These are phyloP conservation scores for Physaria fendleri DNA, from an alignment of 345 rosid genomes.

Conservation along the genomic window DNA sequence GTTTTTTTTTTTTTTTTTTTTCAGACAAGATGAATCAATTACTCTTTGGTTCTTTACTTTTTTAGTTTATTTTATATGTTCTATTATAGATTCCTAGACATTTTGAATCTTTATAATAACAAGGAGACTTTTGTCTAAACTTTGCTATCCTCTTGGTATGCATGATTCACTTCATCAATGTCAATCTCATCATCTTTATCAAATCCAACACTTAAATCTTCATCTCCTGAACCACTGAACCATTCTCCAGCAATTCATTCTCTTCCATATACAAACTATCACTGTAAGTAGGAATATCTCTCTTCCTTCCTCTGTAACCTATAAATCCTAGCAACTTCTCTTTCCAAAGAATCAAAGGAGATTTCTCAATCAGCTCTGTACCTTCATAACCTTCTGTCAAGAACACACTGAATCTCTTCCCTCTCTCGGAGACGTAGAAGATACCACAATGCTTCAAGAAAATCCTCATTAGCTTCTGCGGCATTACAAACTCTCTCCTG, in stretches of 20 bases:
- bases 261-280: conserved; percentile 55
- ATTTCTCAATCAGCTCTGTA: conserved; percentile 53
- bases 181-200: conserved; percentile 46
- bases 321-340: conserved; percentile 52
- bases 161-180: conserved; percentile 31
- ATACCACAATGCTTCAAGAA: conserved; percentile 81
- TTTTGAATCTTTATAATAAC: too few species aligned
- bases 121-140: not conserved
- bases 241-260: conserved; percentile 23
- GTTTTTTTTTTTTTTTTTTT: conserved; percentile 40
- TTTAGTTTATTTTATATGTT: conserved; percentile 14
- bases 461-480: conserved; percentile 91
- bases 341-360: conserved; percentile 61
- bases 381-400: conserved; percentile 75
- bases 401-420: conserved; percentile 84
- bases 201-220: conserved; percentile 24
- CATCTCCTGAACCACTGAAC: conserved; percentile 31
- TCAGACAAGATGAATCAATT: conserved; percentile 44
- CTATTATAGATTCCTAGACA: not conserved
- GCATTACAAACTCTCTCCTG: conserved; percentile 71
- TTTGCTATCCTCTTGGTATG: conserved; percentile 11
- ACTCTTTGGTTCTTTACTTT: conserved; percentile 39
- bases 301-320: conserved; percentile 62
- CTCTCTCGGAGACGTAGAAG: conserved; percentile 89
- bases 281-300: conserved; percentile 39